Percentiles rank a stretch among this genome's conserved stretches.
phyloP scores from a whole-genome alignment of 2,329 filamentous ascomycete species.

The Drechslerella stenobrocha region DNA sequence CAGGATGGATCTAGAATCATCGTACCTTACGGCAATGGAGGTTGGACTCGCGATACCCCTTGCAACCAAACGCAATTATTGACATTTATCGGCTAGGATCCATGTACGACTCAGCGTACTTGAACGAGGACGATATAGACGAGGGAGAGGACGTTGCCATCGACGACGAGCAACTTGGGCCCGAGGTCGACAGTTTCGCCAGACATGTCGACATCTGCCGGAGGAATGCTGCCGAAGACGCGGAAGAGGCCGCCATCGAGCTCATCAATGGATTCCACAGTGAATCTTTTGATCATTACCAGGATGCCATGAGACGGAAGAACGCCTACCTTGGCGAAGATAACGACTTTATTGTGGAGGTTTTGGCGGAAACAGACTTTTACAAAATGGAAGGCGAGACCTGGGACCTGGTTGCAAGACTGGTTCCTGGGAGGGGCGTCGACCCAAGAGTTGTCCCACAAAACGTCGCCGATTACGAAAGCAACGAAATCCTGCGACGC shows the following conservation, averaged over 20 bases:
- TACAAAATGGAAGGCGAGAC: constrained; percentile 85
- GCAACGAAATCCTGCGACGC: constrained; percentile 62
- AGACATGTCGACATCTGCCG: constrained; percentile 51
- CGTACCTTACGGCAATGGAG: constrained; percentile 47
- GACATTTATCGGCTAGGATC: constrained; percentile 54
- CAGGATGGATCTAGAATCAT: constrained; percentile 33
- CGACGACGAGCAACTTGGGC: constrained; percentile 59
- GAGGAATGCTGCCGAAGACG: constrained; percentile 50
- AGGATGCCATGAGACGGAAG: constrained; percentile 17
- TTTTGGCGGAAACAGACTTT: constrained; percentile 61
- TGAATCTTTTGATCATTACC: constrained; percentile 43
- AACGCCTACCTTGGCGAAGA: constrained; percentile 25
- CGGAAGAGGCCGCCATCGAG: constrained; percentile 46
- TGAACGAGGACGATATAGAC: constrained; percentile 50
- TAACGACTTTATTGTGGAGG: constrained; percentile 27
- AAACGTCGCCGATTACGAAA: constrained; percentile 52
- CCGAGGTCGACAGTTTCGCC: constrained; percentile 47
- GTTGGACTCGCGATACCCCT: constrained; percentile 60
- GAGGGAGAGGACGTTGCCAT: constrained; percentile 60
- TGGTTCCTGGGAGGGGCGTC: constrained; percentile 65
- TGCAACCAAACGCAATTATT: constrained; percentile 53
- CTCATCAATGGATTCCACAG: constrained; percentile 52
- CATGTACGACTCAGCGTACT: constrained; percentile 53
- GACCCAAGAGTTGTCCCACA: constrained; percentile 46
- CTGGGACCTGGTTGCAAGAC: constrained; percentile 79